Conservation (phyloP, 2,329 filamentous ascomycete species). For the Lecanicillium sp. region DNA sequence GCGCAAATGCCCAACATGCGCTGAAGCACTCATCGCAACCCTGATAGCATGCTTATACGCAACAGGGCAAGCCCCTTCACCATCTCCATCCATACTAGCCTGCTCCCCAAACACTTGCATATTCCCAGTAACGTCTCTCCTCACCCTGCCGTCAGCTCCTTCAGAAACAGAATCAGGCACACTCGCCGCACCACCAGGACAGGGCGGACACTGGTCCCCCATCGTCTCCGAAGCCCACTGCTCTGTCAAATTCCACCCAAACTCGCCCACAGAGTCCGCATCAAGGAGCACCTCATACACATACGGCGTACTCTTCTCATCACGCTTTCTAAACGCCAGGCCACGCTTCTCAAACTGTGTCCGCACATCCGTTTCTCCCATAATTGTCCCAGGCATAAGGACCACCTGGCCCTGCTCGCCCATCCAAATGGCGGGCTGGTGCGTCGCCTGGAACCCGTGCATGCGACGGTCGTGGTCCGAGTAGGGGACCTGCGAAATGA, state of each 20-base stretch:
- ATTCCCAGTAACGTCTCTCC: conserved; percentile 14
- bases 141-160: conserved; percentile 31
- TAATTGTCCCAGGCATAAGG: conserved; percentile 28
- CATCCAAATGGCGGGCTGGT: conserved; percentile 46
- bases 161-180: conserved; percentile 15
- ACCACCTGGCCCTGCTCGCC: conserved; percentile 38
- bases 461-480: conserved; percentile 32
- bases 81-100: background rate
- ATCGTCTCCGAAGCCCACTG: conserved; percentile 20
- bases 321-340: conserved; percentile 30
- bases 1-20: conserved; percentile 32
- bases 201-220: conserved; percentile 28
- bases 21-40: conserved; percentile 30
- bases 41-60: conserved; percentile 15
- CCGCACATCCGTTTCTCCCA: conserved; percentile 15
- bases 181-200: conserved; percentile 19
- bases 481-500: conserved; percentile 40
- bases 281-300: conserved; percentile 36
- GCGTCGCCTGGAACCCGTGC: conserved; percentile 41
- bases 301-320: conserved; percentile 34
- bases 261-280: conserved; percentile 22
- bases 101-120: background rate
- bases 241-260: conserved; percentile 28
- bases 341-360: conserved; percentile 31
- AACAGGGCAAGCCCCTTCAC: background rate